phyloP scores from a whole-genome alignment of 257 asterid genomes.

The Fraxinus americana region DNA sequence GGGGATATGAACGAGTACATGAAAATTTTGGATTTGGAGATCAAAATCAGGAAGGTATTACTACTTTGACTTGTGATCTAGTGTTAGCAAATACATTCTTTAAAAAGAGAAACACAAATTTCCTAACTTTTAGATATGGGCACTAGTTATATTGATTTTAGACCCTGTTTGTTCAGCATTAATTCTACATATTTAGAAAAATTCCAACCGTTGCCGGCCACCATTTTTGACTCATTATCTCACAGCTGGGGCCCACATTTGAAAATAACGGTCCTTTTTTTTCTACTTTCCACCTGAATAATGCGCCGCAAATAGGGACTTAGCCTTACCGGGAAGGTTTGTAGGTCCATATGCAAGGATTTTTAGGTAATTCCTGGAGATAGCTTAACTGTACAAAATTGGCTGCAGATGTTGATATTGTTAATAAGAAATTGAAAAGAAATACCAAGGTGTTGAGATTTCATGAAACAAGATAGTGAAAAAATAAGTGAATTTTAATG shows the following conservation, averaged over 20 bases:
- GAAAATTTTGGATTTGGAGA: not conserved
- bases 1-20: not conserved
- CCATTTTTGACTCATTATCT: too few relatives aligned
- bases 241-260: too few relatives aligned
- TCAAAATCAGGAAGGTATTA: not conserved
- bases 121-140: not conserved
- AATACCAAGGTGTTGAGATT: not conserved
- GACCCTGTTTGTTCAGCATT: too few relatives aligned
- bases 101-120: not conserved
- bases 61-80: not conserved
- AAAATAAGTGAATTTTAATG: not conserved
- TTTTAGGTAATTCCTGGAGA: not conserved
- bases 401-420: not conserved
- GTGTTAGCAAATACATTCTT: not conserved
- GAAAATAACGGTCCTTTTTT: too few relatives aligned
- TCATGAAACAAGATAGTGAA: not conserved
- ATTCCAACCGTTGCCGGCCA: too few relatives aligned
- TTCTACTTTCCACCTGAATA: too few relatives aligned
- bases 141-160: not conserved
- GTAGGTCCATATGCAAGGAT: not conserved
- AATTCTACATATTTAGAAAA: too few relatives aligned
- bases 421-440: not conserved
- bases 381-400: not conserved
- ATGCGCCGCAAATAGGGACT: too few relatives aligned
- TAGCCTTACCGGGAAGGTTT: not conserved